Evolutionary conservation across 345 rosid genomes (phyloP).

Genomic region (Atalantia buxifolia): DNA sequence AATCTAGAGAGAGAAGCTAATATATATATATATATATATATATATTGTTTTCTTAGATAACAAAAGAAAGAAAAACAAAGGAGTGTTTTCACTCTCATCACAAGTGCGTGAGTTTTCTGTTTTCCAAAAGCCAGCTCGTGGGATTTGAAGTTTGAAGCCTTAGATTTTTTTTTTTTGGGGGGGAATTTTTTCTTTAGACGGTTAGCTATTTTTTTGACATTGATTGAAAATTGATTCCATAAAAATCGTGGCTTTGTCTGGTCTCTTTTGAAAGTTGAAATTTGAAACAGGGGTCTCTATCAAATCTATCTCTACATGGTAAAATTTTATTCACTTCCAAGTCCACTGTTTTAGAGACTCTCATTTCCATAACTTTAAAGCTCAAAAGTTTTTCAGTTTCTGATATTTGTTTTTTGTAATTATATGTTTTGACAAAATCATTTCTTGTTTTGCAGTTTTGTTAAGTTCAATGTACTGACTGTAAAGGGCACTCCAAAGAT

Average conservation of each 20-base stretch:
- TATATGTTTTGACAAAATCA: constrained; percentile 6
- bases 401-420: constrained; percentile 10
- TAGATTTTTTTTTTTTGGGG: not conserved
- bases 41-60: not conserved
- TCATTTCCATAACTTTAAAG: constrained; percentile 22
- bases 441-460: constrained; percentile 15
- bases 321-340: constrained; percentile 23
- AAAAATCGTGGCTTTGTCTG: constrained; percentile 27
- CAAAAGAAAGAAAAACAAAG: not conserved
- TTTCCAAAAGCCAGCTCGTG: not conserved
- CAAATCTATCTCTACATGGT: constrained; percentile 42
- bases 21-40: too few relatives aligned
- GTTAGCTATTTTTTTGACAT: constrained; percentile 28
- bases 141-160: not conserved
- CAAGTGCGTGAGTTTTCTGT: not conserved
- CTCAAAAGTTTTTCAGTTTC: not conserved
- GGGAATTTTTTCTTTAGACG: not conserved
- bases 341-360: constrained; percentile 20
- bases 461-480: constrained; percentile 25
- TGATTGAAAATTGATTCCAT: constrained; percentile 19
- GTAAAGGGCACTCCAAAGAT: constrained; percentile 17
- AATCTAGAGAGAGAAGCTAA: not conserved
- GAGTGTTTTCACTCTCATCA: not conserved
- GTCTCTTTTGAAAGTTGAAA: constrained; percentile 16
- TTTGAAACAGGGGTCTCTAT: constrained; percentile 29